phyloP scores from a whole-genome alignment of 352 stramenopile genomes.

The Globisporangium alternatum region DNA sequence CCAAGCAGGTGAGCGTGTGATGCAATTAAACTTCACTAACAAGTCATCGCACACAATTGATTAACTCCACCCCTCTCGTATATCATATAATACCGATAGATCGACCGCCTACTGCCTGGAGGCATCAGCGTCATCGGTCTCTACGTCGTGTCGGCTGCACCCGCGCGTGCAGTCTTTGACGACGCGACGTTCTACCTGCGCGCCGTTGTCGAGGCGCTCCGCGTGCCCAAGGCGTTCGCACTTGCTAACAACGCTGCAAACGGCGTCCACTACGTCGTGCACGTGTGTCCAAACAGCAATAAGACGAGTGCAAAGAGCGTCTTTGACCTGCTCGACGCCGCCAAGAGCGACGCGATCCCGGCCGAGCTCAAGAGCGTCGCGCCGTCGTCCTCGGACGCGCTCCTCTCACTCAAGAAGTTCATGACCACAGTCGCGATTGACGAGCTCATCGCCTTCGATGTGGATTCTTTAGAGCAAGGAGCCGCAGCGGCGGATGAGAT shows the following conservation, averaged over 20 bases:
- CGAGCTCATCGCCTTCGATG: slow-evolving; percentile 31
- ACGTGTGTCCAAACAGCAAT: slow-evolving; percentile 29
- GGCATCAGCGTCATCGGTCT: slow-evolving; percentile 51
- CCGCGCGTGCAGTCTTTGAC: slow-evolving; percentile 25
- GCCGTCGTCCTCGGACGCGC: neutral
- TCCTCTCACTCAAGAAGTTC: slow-evolving; percentile 41
- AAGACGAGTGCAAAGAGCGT: slow-evolving; percentile 20
- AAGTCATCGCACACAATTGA: neutral
- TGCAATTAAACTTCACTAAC: neutral
- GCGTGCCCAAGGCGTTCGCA: slow-evolving; percentile 18
- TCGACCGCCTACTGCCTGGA: slow-evolving; percentile 63
- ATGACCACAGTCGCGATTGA: slow-evolving; percentile 42
- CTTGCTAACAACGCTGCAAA: slow-evolving; percentile 4
- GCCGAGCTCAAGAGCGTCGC: slow-evolving; percentile 25
- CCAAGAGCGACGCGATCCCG: slow-evolving; percentile 24
- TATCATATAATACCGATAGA: slow-evolving; percentile 1
- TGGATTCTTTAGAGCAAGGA: neutral
- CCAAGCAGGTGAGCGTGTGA: slow-evolving; percentile 35
- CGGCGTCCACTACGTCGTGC: slow-evolving; percentile 39
- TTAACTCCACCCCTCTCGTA: too few species aligned
- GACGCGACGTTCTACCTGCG: slow-evolving; percentile 53
- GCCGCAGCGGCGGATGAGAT: neutral
- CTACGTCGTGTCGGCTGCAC: slow-evolving; percentile 44
- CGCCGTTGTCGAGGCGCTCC: slow-evolving; percentile 36
- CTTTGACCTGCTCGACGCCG: slow-evolving; percentile 34